These are phyloP conservation scores for Arabis hirsuta DNA, from an alignment of 345 rosid genomes.

Conservation along the genomic window DNA sequence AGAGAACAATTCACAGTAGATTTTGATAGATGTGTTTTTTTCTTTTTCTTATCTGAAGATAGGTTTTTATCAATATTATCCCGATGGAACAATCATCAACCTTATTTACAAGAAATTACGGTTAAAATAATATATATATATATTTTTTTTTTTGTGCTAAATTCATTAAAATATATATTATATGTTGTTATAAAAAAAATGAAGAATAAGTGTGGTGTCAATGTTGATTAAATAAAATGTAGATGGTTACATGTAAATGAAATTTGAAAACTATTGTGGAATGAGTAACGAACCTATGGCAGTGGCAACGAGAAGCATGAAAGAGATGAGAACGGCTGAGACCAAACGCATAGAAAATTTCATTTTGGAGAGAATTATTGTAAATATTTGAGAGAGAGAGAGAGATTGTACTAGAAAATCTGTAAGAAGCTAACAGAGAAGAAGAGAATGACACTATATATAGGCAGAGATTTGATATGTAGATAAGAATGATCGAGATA, in stretches of 20 bases:
- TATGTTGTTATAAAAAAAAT: not conserved
- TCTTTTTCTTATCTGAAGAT: too few species aligned
- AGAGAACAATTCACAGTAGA: not conserved
- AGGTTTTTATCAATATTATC: too few species aligned
- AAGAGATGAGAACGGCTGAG: slow-evolving; percentile 15
- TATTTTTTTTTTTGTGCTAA: too few species aligned
- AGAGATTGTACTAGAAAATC: not conserved
- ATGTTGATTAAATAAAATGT: not conserved
- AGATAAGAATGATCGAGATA: too few species aligned
- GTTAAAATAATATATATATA: too few species aligned
- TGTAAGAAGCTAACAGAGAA: not conserved
- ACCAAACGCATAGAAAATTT: slow-evolving; percentile 7
- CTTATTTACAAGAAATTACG: too few species aligned
- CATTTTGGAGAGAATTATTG: not conserved
- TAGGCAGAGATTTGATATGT: not conserved
- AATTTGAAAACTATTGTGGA: not conserved
- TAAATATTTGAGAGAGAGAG: not conserved
- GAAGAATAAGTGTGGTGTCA: not conserved
- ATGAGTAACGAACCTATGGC: slow-evolving; percentile 13
- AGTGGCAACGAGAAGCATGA: slow-evolving; percentile 11
- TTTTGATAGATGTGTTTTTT: not conserved
- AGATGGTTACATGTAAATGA: not conserved
- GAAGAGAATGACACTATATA: slow-evolving; percentile 2
- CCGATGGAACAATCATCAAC: not conserved
- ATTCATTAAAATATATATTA: too few species aligned